These are phyloP conservation scores for Leccinum angustisporum DNA, from an alignment of 1,284 basidiomycete genomes.

Conservation along the genomic window DNA sequence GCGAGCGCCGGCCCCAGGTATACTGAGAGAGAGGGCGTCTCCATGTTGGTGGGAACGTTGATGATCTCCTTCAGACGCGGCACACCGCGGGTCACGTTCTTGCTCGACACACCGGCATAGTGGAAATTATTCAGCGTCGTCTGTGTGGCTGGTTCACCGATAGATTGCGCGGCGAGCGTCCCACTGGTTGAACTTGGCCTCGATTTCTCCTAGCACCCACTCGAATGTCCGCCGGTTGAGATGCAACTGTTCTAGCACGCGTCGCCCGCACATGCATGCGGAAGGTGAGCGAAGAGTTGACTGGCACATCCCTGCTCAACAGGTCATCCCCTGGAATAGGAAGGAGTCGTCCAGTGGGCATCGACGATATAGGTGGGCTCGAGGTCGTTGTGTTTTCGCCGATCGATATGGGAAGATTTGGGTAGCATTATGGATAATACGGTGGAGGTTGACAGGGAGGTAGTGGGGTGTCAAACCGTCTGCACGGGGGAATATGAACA, in stretches of 20 bases:
- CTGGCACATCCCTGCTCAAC: conserved; percentile 76
- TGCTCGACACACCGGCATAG: conserved; percentile 97
- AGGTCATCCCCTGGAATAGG: conserved; percentile 86
- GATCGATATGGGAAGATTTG: too few species aligned
- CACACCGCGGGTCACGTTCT: conserved; percentile 98
- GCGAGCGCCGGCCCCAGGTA: conserved; percentile 81
- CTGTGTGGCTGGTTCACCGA: conserved; percentile 98
- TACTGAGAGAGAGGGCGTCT: conserved; percentile 93
- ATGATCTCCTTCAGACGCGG: conserved; percentile 98
- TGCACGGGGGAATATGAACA: too few species aligned
- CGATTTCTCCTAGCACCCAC: conserved; percentile 96
- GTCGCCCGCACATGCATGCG: conserved; percentile 90
- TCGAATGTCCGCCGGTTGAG: conserved; percentile 92
- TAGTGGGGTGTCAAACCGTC: too few species aligned
- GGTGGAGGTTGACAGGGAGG: too few species aligned
- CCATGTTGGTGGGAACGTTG: conserved; percentile 98
- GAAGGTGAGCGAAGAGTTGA: conserved; percentile 91
- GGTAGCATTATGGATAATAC: too few species aligned
- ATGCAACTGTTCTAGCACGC: conserved; percentile 85
- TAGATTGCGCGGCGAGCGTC: conserved; percentile 96
- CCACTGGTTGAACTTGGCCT: conserved; percentile 93
- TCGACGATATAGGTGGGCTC: too few species aligned
- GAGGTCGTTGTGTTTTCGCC: too few species aligned
- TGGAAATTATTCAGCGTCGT: conserved; percentile 99
- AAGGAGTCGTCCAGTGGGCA: conserved; percentile 59